Conservation (phyloP, 2,329 filamentous ascomycete genomes). For the Alternaria sp. region DNA sequence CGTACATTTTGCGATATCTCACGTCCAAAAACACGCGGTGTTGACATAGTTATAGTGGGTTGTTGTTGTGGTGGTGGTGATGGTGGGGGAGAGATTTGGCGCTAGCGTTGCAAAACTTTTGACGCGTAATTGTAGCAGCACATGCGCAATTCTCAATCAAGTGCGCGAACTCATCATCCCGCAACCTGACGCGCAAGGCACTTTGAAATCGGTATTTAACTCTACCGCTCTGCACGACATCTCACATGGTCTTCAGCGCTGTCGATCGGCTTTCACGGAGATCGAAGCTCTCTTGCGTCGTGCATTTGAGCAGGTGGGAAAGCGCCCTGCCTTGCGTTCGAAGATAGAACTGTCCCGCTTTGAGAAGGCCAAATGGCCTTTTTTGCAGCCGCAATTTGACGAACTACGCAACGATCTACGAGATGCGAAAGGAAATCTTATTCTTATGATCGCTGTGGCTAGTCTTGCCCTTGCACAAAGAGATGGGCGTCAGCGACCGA, state of each 20-base stretch:
- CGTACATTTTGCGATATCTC: too few species aligned
- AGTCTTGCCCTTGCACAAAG: constrained; percentile 3
- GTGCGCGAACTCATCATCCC: constrained; percentile 15
- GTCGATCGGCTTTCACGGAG: neutral
- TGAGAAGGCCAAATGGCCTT: constrained; percentile 21
- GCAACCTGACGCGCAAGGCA: constrained; percentile 4
- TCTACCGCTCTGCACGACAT: neutral
- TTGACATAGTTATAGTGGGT: too few species aligned
- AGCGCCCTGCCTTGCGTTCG: neutral
- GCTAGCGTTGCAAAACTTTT: too few species aligned
- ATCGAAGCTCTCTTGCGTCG: neutral
- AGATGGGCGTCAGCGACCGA: neutral
- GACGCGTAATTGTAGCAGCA: constrained; percentile 6
- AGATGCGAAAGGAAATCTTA: constrained; percentile 14
- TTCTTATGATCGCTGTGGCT: constrained; percentile 17
- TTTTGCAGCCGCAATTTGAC: constrained; percentile 16
- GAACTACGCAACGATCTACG: constrained; percentile 14
- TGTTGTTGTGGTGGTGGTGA: too few species aligned
- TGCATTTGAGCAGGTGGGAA: neutral
- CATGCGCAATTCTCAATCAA: constrained; percentile 17
- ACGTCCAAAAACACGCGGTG: too few species aligned
- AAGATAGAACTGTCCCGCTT: constrained; percentile 3
- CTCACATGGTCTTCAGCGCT: neutral
- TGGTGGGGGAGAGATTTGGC: too few species aligned
- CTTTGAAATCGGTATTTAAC: constrained; percentile 13